These are phyloP conservation scores for Thermochaetoides thermophila DNA, from an alignment of 495 filamentous ascomycete species.

Conservation along the genomic window DNA sequence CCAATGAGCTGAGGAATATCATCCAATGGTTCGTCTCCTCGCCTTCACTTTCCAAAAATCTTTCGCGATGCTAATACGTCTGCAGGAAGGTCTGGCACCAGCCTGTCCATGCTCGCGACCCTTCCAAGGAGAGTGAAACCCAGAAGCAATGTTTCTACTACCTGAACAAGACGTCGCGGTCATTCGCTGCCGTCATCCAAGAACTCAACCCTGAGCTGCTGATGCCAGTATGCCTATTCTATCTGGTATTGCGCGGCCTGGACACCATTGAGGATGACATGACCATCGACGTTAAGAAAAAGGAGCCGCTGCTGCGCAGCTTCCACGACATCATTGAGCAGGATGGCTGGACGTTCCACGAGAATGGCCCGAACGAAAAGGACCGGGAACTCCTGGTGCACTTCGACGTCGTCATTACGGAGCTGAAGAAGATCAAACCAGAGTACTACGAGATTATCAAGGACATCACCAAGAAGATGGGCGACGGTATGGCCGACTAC, in stretches of 20 bases:
- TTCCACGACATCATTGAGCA: slow-evolving; percentile 65
- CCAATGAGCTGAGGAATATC: slow-evolving; percentile 64
- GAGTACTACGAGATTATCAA: slow-evolving; percentile 75
- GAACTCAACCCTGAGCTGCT: slow-evolving; percentile 90
- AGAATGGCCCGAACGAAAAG: slow-evolving; percentile 83
- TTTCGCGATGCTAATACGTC: slow-evolving; percentile 2
- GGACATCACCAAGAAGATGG: slow-evolving; percentile 92
- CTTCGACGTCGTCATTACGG: slow-evolving; percentile 72
- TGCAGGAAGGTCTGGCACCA: slow-evolving; percentile 92
- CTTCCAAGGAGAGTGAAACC: slow-evolving; percentile 54
- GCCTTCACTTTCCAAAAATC: background rate
- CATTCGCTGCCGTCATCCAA: slow-evolving; percentile 85
- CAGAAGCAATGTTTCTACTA: slow-evolving; percentile 72
- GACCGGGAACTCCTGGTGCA: slow-evolving; percentile 82
- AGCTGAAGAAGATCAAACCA: slow-evolving; percentile 81
- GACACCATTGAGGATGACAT: slow-evolving; percentile 99
- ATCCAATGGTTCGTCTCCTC: slow-evolving; percentile 66
- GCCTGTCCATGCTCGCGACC: slow-evolving; percentile 71
- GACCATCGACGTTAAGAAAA: slow-evolving; percentile 63
- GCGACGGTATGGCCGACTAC: slow-evolving; percentile 96
- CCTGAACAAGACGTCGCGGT: slow-evolving; percentile 78
- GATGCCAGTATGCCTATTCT: slow-evolving; percentile 83
- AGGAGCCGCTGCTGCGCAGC: slow-evolving; percentile 72
- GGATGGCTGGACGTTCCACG: slow-evolving; percentile 81
- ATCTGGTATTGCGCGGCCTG: slow-evolving; percentile 74